Conservation (phyloP, 1,284 basidiomycete genomes). For the Microbotryum lychnidis-dioicae region DNA sequence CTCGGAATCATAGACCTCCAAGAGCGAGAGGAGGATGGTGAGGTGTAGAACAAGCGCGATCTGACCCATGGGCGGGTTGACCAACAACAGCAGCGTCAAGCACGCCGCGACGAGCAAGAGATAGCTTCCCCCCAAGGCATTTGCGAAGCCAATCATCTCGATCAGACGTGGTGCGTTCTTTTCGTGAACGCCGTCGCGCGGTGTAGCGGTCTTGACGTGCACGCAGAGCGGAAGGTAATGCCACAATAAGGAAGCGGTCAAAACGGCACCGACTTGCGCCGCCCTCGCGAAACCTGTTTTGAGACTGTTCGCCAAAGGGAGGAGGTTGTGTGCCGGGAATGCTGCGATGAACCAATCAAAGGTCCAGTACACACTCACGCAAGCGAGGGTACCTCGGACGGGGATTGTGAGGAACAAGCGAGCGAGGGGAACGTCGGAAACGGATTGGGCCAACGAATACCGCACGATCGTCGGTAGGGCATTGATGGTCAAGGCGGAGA, state of each 20-base stretch:
- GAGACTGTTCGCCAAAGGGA: conserved; percentile 38
- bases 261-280: conserved; percentile 49
- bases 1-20: conserved; percentile 70
- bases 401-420: conserved; percentile 54
- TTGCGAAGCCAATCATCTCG: conserved; percentile 75
- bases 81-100: conserved; percentile 56
- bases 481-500: conserved; percentile 53
- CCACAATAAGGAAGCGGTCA: conserved; percentile 59
- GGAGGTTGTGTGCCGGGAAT: neutral
- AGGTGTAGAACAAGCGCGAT: conserved; percentile 58
- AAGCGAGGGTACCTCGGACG: conserved; percentile 53
- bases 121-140: conserved; percentile 80
- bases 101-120: conserved; percentile 66
- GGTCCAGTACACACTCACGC: conserved; percentile 62
- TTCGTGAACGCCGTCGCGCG: conserved; percentile 36
- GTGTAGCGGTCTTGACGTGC: conserved; percentile 45
- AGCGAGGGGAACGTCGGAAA: conserved; percentile 65
- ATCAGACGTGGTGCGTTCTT: conserved; percentile 45
- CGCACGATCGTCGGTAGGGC: conserved; percentile 55
- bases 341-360: conserved; percentile 54
- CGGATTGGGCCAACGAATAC: conserved; percentile 56
- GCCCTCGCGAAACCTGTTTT: conserved; percentile 58
- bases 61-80: conserved; percentile 74
- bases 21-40: conserved; percentile 58
- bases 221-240: conserved; percentile 62